Evolutionary conservation across 306 rosid species (phyloP).

Genomic region (Cyamopsis tetragonoloba): DNA sequence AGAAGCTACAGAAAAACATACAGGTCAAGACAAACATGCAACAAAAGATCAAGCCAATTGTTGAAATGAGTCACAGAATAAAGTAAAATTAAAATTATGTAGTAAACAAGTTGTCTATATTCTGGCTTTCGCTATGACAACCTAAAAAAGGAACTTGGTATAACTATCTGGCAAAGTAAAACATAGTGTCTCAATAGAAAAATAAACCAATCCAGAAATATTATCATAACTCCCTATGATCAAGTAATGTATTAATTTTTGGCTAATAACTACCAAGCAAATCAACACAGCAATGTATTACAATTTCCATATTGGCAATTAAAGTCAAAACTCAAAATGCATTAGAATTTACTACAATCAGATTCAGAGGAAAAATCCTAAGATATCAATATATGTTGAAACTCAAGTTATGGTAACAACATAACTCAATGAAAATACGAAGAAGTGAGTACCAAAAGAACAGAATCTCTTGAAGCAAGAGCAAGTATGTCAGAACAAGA

Average conservation of each 20-base stretch:
- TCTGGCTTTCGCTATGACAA: background rate
- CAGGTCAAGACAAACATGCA: background rate
- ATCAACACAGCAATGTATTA: background rate
- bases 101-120: background rate
- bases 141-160: background rate
- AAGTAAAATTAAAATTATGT: background rate
- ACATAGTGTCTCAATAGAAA: background rate
- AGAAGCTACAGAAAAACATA: background rate
- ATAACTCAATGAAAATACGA: background rate
- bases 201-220: background rate
- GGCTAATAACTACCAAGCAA: background rate
- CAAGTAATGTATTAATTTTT: background rate
- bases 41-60: background rate
- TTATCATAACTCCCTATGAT: too few relatives aligned
- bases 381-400: background rate
- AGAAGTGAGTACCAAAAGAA: slow-evolving; percentile 40
- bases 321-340: too few relatives aligned
- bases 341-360: background rate
- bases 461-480: slow-evolving; percentile 49
- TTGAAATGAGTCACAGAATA: background rate
- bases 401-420: background rate
- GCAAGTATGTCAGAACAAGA: slow-evolving; percentile 54
- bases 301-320: too few relatives aligned
- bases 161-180: background rate
- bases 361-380: background rate